Evolutionary conservation across 176 grass and related monocot species (phyloP).

Genomic region (Aegilops umbellulata): DNA sequence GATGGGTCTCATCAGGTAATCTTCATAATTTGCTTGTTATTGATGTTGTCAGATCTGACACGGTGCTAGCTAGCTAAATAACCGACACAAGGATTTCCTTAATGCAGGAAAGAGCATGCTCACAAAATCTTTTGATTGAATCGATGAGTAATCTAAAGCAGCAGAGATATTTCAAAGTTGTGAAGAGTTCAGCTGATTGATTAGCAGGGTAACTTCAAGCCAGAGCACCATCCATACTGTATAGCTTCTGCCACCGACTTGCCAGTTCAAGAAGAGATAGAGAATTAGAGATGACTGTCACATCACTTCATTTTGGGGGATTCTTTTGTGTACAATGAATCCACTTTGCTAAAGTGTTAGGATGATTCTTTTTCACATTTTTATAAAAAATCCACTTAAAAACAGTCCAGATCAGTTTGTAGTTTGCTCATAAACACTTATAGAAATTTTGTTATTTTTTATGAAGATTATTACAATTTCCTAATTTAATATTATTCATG

Average conservation of each 20-base stretch:
- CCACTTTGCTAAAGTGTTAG: background rate
- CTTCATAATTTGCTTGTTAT: background rate
- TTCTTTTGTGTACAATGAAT: background rate
- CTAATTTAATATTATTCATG: background rate
- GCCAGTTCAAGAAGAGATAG: background rate
- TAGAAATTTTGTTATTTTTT: background rate
- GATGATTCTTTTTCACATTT: background rate
- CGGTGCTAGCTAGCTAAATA: background rate
- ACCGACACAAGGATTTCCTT: background rate
- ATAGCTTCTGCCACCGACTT: slow-evolving; percentile 2
- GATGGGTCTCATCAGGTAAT: slow-evolving; percentile 16
- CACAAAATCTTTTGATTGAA: background rate
- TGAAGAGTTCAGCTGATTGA: background rate
- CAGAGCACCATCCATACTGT: background rate
- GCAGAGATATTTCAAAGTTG: background rate
- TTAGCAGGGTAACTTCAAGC: slow-evolving; percentile 6
- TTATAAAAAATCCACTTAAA: background rate
- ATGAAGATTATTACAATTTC: background rate
- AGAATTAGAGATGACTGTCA: background rate
- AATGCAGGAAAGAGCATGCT: slow-evolving; percentile 4
- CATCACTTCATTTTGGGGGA: background rate
- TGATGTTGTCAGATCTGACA: background rate
- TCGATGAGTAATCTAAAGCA: background rate
- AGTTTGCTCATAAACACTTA: background rate
- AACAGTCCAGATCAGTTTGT: background rate